Percentiles rank a stretch among this genome's conserved stretches.
These are phyloP conservation scores for Golubevia pallescens DNA, from an alignment of 1,284 basidiomycete genomes.

Conservation along the genomic window DNA sequence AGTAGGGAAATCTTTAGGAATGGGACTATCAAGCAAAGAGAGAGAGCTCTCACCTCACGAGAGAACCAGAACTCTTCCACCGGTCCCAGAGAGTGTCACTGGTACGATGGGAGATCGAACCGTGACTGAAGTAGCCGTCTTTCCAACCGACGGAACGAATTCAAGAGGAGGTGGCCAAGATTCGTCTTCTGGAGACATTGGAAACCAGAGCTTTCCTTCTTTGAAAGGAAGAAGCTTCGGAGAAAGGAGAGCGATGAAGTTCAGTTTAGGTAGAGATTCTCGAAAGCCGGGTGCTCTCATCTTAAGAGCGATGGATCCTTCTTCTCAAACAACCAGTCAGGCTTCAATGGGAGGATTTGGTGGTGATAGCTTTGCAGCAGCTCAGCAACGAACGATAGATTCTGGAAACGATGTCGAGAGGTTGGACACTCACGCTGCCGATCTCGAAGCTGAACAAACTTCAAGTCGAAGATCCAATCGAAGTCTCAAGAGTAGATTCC, in stretches of 20 bases:
- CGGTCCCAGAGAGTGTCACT: conserved; percentile 44
- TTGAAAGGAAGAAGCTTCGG: conserved; percentile 16
- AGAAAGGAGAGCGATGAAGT: conserved; percentile 4
- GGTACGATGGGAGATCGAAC: conserved; percentile 20
- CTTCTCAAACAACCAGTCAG: no score
- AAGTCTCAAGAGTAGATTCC: background rate
- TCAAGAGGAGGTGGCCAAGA: conserved; percentile 19
- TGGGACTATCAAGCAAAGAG: background rate
- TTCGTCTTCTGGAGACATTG: conserved; percentile 16
- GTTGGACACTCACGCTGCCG: background rate
- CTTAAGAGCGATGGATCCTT: background rate
- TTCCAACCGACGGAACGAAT: conserved; percentile 11
- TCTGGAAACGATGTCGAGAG: background rate
- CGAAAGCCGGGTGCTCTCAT: background rate
- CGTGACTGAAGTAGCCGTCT: conserved; percentile 10
- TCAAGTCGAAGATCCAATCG: background rate
- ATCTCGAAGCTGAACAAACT: background rate
- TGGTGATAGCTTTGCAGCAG: background rate
- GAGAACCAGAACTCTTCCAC: conserved; percentile 31
- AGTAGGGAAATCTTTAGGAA: background rate
- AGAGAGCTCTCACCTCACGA: conserved; percentile 8
- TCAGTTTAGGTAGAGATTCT: background rate
- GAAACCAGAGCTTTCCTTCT: conserved; percentile 19
- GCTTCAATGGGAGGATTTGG: no score
- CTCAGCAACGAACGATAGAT: background rate